Base-by-base conservation (phyloP, 164 flowering plant species). In the Stephania cephalantha region DNA sequence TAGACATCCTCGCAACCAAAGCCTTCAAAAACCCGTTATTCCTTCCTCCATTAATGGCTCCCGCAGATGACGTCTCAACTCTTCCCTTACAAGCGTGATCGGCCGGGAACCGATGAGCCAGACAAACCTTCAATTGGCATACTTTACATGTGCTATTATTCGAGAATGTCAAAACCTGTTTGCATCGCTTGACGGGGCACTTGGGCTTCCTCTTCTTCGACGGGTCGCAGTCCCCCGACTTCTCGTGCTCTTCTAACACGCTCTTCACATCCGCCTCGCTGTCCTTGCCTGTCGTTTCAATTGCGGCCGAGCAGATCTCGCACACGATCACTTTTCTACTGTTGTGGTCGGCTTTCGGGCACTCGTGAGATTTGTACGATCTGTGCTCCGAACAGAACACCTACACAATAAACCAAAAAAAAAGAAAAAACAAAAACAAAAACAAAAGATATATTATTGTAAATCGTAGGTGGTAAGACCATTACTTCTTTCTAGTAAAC, bases 351-450 rank as follows among this genome's bases (percentile, higher is more conserved):
- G 91, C 75, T 50, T 85, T 87, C 0, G 93, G 87, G 72, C 99
- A 95, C 1, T 85, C 84, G 78, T 94, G 98, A 18, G 95, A 85
- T 73, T 83, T 87, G 83, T 79, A 87, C 0, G 90, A 82, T 69
- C 95, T 83, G 78, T 94, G 99, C 46, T 94, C 97, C 61, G 88
- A 10, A 71, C 99, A 96, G 48, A 90, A 92, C 7, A 87, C 88
- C 97, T 90, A 82, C 74, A 7, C 25, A 25, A 6, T 9, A 9
- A 71, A 50, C 4, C 50, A 46, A 46, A 9, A 46, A 46, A 46
- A 46, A 46, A 46, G 50, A 46, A 1, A 9, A n/a, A n/a, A n/a
- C n/a, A n/a, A n/a, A n/a, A n/a, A n/a, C n/a, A n/a, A n/a, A n/a
- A n/a, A n/a, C n/a, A n/a, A n/a, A 0, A 25, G 25, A 25, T 25